Evolutionary conservation across 2,329 filamentous ascomycete species (phyloP).

Genomic region (Colletotrichum musae): DNA sequence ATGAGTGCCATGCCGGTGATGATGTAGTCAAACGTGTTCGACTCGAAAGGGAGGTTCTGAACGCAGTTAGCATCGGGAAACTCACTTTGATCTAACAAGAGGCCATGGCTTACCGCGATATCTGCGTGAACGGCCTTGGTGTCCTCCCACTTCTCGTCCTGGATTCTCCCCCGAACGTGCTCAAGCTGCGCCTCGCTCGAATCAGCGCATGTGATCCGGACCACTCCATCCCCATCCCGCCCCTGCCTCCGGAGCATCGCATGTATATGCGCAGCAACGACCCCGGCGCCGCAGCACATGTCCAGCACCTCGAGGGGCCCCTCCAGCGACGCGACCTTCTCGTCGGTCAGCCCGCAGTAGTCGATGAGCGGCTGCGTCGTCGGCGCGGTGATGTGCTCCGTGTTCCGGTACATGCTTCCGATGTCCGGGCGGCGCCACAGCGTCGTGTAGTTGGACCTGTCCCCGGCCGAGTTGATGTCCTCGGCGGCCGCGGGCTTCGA

Average conservation of each 20-base stretch:
- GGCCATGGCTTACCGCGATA: constrained; percentile 17
- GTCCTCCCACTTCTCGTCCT: constrained; percentile 9
- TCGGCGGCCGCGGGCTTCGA: neutral
- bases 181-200: constrained; percentile 12
- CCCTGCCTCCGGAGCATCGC: constrained; percentile 2
- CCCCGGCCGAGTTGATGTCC: constrained; percentile 10
- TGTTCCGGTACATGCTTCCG: constrained; percentile 21
- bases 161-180: constrained; percentile 12
- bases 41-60: constrained; percentile 14
- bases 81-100: too few relatives aligned
- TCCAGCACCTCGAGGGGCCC: constrained; percentile 18
- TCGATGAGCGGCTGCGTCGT: constrained; percentile 10
- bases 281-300: constrained; percentile 28
- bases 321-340: constrained; percentile 1
- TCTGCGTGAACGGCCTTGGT: constrained; percentile 14
- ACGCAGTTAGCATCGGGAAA: too few relatives aligned
- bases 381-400: constrained; percentile 8
- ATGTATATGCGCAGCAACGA: constrained; percentile 9
- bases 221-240: neutral
- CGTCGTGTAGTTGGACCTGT: constrained; percentile 18
- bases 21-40: constrained; percentile 19
- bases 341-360: constrained; percentile 3
- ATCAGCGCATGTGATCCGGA: constrained; percentile 13
- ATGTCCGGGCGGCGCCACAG: constrained; percentile 14
- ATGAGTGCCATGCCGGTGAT: constrained; percentile 17